These are phyloP conservation scores for Waltergamsia citrina DNA, from an alignment of 2,329 filamentous ascomycete genomes.

Conservation along the genomic window DNA sequence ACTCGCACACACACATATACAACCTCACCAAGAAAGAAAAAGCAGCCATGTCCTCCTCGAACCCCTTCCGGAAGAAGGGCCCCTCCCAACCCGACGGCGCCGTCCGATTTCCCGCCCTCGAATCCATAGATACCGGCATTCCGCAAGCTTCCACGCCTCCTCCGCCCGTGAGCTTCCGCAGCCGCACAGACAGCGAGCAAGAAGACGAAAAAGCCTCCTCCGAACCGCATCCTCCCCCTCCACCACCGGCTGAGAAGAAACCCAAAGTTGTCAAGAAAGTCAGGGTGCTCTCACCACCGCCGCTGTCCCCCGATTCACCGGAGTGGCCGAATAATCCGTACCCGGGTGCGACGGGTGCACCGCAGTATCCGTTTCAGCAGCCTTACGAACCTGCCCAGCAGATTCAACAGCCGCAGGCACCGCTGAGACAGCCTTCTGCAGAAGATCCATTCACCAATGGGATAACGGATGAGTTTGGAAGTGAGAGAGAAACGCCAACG, in stretches of 20 bases:
- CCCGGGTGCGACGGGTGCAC: constrained; percentile 2
- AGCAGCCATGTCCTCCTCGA: constrained; percentile 27
- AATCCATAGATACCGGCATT: constrained; percentile 17
- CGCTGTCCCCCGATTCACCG: constrained; percentile 45
- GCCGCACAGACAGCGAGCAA: constrained; percentile 12
- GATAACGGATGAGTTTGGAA: no score
- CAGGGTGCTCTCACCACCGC: constrained; percentile 55
- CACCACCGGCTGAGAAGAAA: constrained; percentile 12
- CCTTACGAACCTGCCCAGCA: not conserved
- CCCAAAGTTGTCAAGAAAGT: constrained; percentile 56
- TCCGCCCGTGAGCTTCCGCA: constrained; percentile 11
- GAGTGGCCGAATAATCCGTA: constrained; percentile 16
- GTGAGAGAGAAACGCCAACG: no score
- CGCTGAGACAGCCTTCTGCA: constrained; percentile 1
- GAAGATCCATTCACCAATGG: not conserved
- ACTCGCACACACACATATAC: not conserved
- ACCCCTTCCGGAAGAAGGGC: constrained; percentile 37
- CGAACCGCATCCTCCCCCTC: no score
- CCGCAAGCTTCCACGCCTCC: constrained; percentile 10
- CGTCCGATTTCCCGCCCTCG: constrained; percentile 11
- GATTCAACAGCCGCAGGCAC: constrained; percentile 1
- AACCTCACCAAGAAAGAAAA: not conserved
- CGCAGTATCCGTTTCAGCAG: constrained; percentile 19
- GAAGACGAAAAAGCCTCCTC: no score
- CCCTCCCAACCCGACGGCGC: not conserved